A percentile compares a stretch with the other conserved stretches of the same genome.
These are phyloP conservation scores for Actinomortierella ambigua DNA, from an alignment of 371 early-diverging fungal genomes.

Conservation along the genomic window DNA sequence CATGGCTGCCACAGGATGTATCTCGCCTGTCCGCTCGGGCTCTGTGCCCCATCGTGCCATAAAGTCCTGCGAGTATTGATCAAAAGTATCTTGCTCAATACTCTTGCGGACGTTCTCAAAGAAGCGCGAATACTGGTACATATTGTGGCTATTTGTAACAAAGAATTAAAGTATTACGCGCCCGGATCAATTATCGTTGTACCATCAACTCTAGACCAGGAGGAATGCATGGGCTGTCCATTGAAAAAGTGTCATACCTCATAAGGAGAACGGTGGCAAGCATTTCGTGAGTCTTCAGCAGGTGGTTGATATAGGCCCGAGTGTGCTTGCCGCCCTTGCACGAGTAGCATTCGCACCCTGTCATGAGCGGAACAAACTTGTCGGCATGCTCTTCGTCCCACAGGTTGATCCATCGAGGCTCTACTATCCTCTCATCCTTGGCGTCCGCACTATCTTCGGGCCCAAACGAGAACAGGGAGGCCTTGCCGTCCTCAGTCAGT, in stretches of 20 bases:
- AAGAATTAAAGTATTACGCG: slow-evolving; percentile 1
- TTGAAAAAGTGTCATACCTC: too few relatives aligned
- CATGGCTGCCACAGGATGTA: slow-evolving; percentile 22
- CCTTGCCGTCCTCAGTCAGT: slow-evolving; percentile 60
- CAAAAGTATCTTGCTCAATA: slow-evolving; percentile 60
- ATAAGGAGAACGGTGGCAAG: slow-evolving; percentile 76
- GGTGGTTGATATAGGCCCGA: slow-evolving; percentile 79
- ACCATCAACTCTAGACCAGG: too few relatives aligned
- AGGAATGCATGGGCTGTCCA: too few relatives aligned
- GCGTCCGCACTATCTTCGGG: background rate
- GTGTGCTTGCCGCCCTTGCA: slow-evolving; percentile 67
- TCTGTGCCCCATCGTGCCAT: slow-evolving; percentile 24
- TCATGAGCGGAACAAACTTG: slow-evolving; percentile 65
- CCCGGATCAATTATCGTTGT: too few relatives aligned
- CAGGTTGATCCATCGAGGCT: slow-evolving; percentile 50
- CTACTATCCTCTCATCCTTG: background rate
- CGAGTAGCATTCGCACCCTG: slow-evolving; percentile 67
- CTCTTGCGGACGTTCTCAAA: slow-evolving; percentile 65
- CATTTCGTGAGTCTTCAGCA: slow-evolving; percentile 81
- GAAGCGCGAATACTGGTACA: slow-evolving; percentile 66
- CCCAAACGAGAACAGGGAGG: slow-evolving; percentile 53
- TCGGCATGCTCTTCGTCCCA: slow-evolving; percentile 57
- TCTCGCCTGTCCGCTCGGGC: slow-evolving; percentile 30
- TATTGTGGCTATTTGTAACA: slow-evolving; percentile 61
- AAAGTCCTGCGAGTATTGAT: slow-evolving; percentile 23